Evolutionary conservation across 75 land plant species (phyloP).

Genomic region (Larix kaempferi): DNA sequence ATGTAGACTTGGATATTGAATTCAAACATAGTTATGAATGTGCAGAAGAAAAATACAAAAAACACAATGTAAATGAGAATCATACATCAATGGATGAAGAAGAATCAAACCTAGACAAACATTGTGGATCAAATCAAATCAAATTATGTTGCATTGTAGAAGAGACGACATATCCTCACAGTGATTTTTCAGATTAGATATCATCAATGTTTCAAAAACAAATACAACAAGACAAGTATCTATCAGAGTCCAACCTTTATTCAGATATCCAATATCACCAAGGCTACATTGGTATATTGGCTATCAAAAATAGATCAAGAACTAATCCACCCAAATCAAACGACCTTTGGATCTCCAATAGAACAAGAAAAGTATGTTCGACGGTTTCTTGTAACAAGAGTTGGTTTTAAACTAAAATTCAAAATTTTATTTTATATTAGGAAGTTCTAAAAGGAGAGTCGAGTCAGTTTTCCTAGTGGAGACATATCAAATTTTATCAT

Average conservation of each 20-base stretch:
- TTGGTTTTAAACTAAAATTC: constrained; percentile 41
- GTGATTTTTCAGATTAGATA: background rate
- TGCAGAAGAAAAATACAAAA: too few relatives aligned
- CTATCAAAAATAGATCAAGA: constrained; percentile 59
- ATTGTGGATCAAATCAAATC: too few relatives aligned
- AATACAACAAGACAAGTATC: background rate
- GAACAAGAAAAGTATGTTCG: constrained; percentile 70
- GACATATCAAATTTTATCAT: too few relatives aligned
- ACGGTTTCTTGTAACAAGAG: constrained; percentile 68
- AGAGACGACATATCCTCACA: too few relatives aligned
- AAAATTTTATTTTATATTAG: constrained; percentile 64
- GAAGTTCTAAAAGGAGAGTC: background rate
- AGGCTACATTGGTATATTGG: constrained; percentile 63
- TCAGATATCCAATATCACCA: background rate
- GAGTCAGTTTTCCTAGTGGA: too few relatives aligned
- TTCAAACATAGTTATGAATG: too few relatives aligned
- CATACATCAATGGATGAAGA: too few relatives aligned
- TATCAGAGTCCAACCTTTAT: background rate
- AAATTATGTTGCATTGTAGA: too few relatives aligned
- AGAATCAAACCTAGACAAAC: too few relatives aligned
- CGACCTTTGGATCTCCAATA: constrained; percentile 50
- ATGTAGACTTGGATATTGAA: too few relatives aligned
- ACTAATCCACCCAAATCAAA: constrained; percentile 59
- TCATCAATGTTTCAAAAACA: background rate
- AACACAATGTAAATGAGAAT: too few relatives aligned